phyloP scores from a whole-genome alignment of 208 protist species.

The Novymonas esmeraldas region DNA sequence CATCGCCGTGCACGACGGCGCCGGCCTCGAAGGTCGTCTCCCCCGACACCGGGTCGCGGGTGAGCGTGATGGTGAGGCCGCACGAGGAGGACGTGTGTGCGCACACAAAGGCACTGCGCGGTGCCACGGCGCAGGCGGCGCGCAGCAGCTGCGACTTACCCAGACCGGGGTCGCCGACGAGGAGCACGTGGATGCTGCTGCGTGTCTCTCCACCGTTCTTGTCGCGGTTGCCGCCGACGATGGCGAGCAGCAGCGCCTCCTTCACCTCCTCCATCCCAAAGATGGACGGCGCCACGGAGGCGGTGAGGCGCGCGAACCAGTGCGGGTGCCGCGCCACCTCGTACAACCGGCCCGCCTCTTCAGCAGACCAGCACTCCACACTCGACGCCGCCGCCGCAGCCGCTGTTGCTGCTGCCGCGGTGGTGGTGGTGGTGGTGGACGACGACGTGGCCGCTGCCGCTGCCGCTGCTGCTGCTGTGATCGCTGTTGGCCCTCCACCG shows the following conservation, averaged over 20 bases:
- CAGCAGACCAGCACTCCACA: conserved; percentile 42
- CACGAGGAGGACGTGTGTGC: conserved; percentile 98
- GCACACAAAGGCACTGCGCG: conserved; percentile 98
- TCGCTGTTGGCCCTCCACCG: neutral
- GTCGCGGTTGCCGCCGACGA: conserved; percentile 93
- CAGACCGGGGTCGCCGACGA: conserved; percentile 97
- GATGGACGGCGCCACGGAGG: conserved; percentile 97
- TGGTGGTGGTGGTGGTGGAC: neutral
- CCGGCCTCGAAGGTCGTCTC: conserved; percentile 98
- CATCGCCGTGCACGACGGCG: conserved; percentile 97
- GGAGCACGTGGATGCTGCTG: conserved; percentile 95
- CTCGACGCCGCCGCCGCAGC: conserved; percentile 2
- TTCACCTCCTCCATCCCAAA: conserved; percentile 98
- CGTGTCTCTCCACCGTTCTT: conserved; percentile 58
- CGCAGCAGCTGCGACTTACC: conserved; percentile 98
- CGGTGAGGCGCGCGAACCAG: conserved; percentile 88
- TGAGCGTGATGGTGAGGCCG: conserved; percentile 98
- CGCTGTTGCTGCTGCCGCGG: neutral
- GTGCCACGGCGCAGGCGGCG: conserved; percentile 90
- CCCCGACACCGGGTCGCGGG: conserved; percentile 86
- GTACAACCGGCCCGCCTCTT: conserved; percentile 77
- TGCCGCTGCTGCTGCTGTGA: neutral
- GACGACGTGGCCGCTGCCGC: neutral
- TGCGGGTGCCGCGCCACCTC: conserved; percentile 88
- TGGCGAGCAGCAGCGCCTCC: conserved; percentile 93